Evolutionary conservation across 768 basidiomycete genomes (phyloP), one percentile per base, ranked within the genome.

Genomic region (Sarcodon sp.): DNA sequence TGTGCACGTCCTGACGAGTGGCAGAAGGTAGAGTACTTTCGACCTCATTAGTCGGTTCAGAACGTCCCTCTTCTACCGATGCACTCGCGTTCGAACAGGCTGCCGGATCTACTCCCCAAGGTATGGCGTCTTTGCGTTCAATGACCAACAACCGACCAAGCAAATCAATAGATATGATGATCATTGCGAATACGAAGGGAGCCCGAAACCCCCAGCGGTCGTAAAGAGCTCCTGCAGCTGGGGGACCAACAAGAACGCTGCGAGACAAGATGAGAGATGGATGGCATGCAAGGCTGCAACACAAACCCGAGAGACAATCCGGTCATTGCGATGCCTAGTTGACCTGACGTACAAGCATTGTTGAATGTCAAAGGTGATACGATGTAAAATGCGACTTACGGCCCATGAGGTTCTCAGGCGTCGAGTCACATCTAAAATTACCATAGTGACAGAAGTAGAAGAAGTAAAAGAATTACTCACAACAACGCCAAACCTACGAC

Each of bases 291-390:
- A 12, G 35, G 3, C 3, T 3, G 10, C 39, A 7, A 33, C 6
- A 48, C 57, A 4, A 53, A 67, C 64, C 69, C 69, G 7, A 69
- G 48, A 1, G 67, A 61, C 37, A 67, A 53, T 4, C 69, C 69
- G 33, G 63, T 58, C 62, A 69, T 65, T 0, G 65, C 68, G 1
- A 68, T 44, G 3, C 69, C 69, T 21, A 69, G 58, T 53, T 70
- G 65, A 18, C 61, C 68, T 69, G 46, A 35, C 15, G 12, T 31
- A 35, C 4, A 32, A 31, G 39, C 31, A 31, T 6, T 32, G 12
- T 9, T 50, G 7, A 47, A 6, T n/a, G 6, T 18, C 43, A 15
- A 27, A 18, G 11, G 46, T 16, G 41, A 43, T 2, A 33, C 12
- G 12, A 2, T 44, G 21, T 7, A 18, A 16, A n/a, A 15, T 47